Percentiles rank a stretch among this genome's conserved stretches.
Conservation (phyloP, 129 eudicot genomes). For the Deinandra increscens region DNA sequence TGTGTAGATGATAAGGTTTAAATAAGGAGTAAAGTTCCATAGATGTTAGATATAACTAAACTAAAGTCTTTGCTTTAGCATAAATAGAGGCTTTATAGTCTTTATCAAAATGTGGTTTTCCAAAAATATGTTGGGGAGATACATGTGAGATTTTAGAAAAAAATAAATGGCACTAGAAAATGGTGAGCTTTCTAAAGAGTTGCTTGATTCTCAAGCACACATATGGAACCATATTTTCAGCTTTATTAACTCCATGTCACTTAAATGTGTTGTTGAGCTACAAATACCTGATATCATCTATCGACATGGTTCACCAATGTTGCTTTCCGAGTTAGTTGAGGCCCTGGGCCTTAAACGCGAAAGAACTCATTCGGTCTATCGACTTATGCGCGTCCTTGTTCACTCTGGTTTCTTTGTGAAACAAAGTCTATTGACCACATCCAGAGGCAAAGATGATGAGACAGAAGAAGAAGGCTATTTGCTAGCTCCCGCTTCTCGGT, state of each 20-base stretch:
- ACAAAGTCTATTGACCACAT: background rate
- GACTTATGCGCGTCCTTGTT: background rate
- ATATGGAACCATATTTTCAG: conserved; percentile 4
- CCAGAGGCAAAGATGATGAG: background rate
- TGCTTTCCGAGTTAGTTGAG: conserved; percentile 1
- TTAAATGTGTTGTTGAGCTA: conserved; percentile 2
- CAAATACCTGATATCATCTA: conserved; percentile 6
- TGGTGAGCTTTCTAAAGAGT: background rate
- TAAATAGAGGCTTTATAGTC: too few relatives aligned
- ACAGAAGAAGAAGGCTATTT: conserved; percentile 11
- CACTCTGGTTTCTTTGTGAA: conserved; percentile 15
- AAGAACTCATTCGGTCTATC: background rate
- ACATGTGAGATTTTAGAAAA: too few relatives aligned
- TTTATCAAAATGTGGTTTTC: too few relatives aligned
- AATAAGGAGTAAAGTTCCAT: too few relatives aligned
- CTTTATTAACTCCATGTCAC: conserved; percentile 6
- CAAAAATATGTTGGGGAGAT: too few relatives aligned
- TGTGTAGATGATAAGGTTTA: too few relatives aligned
- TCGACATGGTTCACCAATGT: conserved; percentile 13
- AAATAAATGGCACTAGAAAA: too few relatives aligned
- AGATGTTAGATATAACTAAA: too few relatives aligned
- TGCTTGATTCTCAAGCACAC: background rate
- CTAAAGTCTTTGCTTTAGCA: too few relatives aligned
- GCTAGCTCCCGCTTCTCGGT: conserved; percentile 28
- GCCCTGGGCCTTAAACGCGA: background rate